A percentile compares a stretch with the other conserved stretches of the same genome.
Conservation (phyloP, 495 filamentous ascomycete genomes). For the Neurospora sp. region DNA sequence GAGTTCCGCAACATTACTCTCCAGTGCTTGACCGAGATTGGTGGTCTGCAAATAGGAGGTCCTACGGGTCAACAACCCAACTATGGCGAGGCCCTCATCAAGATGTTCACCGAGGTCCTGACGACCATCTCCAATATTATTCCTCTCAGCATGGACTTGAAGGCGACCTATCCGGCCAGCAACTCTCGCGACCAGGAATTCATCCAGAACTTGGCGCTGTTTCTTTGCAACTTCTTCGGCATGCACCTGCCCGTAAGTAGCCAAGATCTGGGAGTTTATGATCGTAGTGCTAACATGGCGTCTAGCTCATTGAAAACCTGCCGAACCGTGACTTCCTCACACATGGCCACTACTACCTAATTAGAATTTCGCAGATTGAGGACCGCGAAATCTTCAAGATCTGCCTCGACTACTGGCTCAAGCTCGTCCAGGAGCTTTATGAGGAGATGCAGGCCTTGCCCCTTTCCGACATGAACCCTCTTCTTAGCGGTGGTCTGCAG, state of each 20-base stretch:
- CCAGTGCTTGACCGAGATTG: constrained; percentile 96
- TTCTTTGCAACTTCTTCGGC: constrained; percentile 90
- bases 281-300: constrained; percentile 13
- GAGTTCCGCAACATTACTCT: constrained; percentile 95
- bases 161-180: constrained; percentile 77
- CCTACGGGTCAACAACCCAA: constrained; percentile 49
- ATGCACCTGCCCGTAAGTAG: constrained; percentile 77
- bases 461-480: constrained; percentile 79
- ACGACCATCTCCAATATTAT: constrained; percentile 84
- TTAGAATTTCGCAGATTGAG: constrained; percentile 95
- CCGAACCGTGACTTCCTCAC: constrained; percentile 89
- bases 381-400: constrained; percentile 99
- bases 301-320: constrained; percentile 84
- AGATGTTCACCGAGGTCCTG: constrained; percentile 95
- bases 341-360: constrained; percentile 95
- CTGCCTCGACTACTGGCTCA: constrained; percentile 97
- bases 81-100: constrained; percentile 87
- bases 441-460: constrained; percentile 97
- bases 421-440: constrained; percentile 94
- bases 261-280: neutral
- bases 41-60: constrained; percentile 66
- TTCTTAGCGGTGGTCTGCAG: constrained; percentile 61
- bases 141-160: constrained; percentile 78
- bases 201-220: constrained; percentile 90
- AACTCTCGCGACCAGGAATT: constrained; percentile 95